Percentiles rank a stretch among this genome's conserved stretches.
phyloP scores from a whole-genome alignment of 148 eudicot genomes.

The Chenopodium suecicum region DNA sequence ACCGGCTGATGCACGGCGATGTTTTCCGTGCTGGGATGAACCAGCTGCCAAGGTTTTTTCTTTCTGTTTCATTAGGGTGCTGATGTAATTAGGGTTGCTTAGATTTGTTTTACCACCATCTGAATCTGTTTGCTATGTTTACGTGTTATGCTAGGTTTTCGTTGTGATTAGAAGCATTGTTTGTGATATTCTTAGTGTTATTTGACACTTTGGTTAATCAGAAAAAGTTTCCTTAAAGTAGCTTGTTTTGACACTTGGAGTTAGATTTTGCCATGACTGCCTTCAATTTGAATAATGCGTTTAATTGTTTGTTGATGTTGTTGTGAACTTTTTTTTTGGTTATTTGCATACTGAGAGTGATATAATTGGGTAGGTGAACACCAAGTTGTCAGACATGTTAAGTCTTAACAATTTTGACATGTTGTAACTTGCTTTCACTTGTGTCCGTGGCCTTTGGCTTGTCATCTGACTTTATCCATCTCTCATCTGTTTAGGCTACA shows the following conservation, averaged over 20 bases:
- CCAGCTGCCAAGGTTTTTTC: slow-evolving; percentile 81
- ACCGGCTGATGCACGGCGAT: slow-evolving; percentile 95
- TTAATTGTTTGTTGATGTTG: not conserved
- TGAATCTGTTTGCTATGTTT: not conserved
- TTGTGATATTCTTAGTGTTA: not conserved
- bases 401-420: not conserved
- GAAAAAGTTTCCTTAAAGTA: not conserved
- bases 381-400: not conserved
- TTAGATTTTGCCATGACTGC: not conserved
- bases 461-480: not conserved
- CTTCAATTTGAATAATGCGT: too few relatives aligned
- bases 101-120: not conserved
- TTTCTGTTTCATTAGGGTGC: not conserved
- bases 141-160: too few relatives aligned
- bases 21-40: slow-evolving; percentile 99
- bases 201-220: not conserved
- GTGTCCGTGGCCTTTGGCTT: not conserved
- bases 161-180: not conserved
- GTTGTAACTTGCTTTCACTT: not conserved
- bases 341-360: not conserved
- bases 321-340: not conserved
- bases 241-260: not conserved
- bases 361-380: not conserved
- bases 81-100: not conserved
- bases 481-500: slow-evolving; percentile 56